Evolutionary conservation across 768 basidiomycete genomes (phyloP).

Genomic region (Serendipita sp.): DNA sequence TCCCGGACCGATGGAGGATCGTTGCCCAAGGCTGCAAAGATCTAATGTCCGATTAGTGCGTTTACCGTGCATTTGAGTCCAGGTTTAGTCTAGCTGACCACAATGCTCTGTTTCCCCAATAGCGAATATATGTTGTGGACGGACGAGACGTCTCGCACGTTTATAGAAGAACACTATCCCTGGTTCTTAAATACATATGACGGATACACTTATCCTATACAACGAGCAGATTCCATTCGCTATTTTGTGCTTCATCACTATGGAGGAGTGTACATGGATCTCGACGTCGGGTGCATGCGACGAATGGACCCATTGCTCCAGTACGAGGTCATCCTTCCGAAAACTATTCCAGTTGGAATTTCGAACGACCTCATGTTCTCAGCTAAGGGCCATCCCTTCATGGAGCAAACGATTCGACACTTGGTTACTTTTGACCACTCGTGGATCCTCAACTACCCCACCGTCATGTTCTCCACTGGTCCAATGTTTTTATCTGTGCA

Average conservation of each 20-base stretch:
- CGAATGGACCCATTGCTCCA: slow-evolving; percentile 73
- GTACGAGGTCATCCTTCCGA: slow-evolving; percentile 79
- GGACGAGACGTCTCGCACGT: slow-evolving; percentile 74
- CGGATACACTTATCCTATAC: slow-evolving; percentile 78
- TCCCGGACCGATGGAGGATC: slow-evolving; percentile 67
- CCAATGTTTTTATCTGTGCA: slow-evolving; percentile 97
- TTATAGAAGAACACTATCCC: slow-evolving; percentile 73
- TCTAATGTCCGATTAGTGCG: slow-evolving; percentile 94
- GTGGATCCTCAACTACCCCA: slow-evolving; percentile 94
- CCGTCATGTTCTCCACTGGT: slow-evolving; percentile 99
- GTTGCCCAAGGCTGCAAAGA: slow-evolving; percentile 74
- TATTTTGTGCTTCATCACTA: slow-evolving; percentile 95
- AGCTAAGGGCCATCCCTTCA: slow-evolving; percentile 69
- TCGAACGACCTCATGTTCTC: slow-evolving; percentile 96
- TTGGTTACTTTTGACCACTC: slow-evolving; percentile 82
- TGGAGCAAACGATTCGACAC: slow-evolving; percentile 86
- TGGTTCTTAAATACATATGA: slow-evolving; percentile 94
- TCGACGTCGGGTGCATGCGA: slow-evolving; percentile 87
- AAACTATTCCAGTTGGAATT: slow-evolving; percentile 92
- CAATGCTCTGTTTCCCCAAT: slow-evolving; percentile 8
- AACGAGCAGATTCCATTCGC: slow-evolving; percentile 92
- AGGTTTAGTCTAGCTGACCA: slow-evolving; percentile 7
- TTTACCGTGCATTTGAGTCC: slow-evolving; percentile 14
- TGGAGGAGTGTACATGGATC: slow-evolving; percentile 90
- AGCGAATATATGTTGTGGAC: slow-evolving; percentile 98